These are phyloP conservation scores for Pythium volutum DNA, from an alignment of 352 stramenopile species.

Conservation along the genomic window DNA sequence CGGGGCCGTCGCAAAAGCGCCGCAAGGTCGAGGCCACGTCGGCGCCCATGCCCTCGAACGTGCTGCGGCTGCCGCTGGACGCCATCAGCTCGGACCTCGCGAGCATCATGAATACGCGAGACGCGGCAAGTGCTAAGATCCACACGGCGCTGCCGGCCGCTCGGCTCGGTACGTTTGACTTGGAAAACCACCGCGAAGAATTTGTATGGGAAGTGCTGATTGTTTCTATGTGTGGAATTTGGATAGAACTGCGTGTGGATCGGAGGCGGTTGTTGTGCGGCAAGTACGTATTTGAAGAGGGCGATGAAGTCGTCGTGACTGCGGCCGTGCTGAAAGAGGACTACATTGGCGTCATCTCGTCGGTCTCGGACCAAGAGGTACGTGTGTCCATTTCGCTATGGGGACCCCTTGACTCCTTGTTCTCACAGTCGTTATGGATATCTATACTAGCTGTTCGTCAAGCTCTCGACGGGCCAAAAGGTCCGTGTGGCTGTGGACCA, in stretches of 20 bases:
- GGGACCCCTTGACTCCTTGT: background rate
- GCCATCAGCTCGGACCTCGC: conserved; percentile 56
- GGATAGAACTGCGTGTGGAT: conserved; percentile 44
- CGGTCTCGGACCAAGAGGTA: conserved; percentile 66
- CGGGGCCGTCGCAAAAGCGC: conserved; percentile 32
- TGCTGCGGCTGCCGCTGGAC: conserved; percentile 50
- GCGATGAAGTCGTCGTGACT: conserved; percentile 70
- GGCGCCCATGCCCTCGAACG: conserved; percentile 33
- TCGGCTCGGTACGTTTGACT: conserved; percentile 27
- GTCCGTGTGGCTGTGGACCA: conserved; percentile 58
- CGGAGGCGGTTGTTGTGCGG: conserved; percentile 58
- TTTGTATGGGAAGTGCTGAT: too few species aligned
- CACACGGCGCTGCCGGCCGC: conserved; percentile 13
- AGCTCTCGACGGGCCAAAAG: conserved; percentile 59
- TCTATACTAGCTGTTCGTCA: conserved; percentile 70
- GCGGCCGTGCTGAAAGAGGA: conserved; percentile 62
- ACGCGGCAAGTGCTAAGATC: conserved; percentile 24
- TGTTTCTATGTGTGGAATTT: too few species aligned
- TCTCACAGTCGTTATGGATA: background rate
- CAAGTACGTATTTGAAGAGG: conserved; percentile 78
- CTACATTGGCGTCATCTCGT: conserved; percentile 77
- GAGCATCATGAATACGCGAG: conserved; percentile 41
- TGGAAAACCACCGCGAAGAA: too few species aligned
- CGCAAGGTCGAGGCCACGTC: conserved; percentile 33
- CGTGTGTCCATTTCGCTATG: background rate